A percentile compares a stretch with the other conserved stretches of the same genome.
phyloP scores from a whole-genome alignment of 345 rosid genomes.

The Sisymbrium altissimum region DNA sequence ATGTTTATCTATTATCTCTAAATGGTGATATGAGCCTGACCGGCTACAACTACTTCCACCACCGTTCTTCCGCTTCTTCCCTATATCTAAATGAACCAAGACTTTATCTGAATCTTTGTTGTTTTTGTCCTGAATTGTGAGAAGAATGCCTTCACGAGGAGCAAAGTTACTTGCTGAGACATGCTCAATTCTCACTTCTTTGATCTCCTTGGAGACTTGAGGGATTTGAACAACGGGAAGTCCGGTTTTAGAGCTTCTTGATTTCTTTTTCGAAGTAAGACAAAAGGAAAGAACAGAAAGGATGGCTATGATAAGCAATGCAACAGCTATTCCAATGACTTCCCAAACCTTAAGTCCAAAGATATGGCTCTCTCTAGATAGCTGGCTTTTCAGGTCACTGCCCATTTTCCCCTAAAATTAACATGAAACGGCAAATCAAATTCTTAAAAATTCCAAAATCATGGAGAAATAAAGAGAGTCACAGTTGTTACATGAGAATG shows the following conservation, averaged over 20 bases:
- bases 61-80: constrained; percentile 33
- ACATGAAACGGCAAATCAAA: not conserved
- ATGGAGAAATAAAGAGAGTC: not conserved
- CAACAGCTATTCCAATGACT: constrained; percentile 72
- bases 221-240: constrained; percentile 69
- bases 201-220: constrained; percentile 81
- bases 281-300: constrained; percentile 70
- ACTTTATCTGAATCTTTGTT: constrained; percentile 41
- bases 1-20: constrained; percentile 48
- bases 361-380: constrained; percentile 65
- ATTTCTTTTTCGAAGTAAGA: constrained; percentile 65
- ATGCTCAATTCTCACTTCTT: constrained; percentile 88
- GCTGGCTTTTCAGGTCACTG: constrained; percentile 53
- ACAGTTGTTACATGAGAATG: not conserved
- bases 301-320: constrained; percentile 61
- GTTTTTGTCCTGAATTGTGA: constrained; percentile 19
- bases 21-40: constrained; percentile 55
- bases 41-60: constrained; percentile 39
- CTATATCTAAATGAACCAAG: constrained; percentile 70
- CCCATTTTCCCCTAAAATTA: constrained; percentile 48
- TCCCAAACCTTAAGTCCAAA: constrained; percentile 87
- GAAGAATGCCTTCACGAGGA: constrained; percentile 50
- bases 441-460: not conserved
- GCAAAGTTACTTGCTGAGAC: constrained; percentile 61
- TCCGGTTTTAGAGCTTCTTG: constrained; percentile 50